Conservation (phyloP, 345 rosid species). For the Populus simonii region DNA sequence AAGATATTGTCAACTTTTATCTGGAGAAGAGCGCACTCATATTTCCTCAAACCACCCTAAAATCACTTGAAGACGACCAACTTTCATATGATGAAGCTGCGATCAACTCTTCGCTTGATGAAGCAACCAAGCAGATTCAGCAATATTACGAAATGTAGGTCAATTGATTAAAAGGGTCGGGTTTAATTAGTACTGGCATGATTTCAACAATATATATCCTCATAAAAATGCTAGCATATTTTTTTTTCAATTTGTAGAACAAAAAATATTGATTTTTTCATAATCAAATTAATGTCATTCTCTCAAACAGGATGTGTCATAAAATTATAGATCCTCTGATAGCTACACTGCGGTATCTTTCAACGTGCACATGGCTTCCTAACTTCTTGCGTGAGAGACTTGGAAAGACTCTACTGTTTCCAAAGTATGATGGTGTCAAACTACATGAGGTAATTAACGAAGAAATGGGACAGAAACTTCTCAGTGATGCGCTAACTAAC, state of each 20-base stretch:
- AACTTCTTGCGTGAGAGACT: background rate
- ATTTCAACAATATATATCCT: too few relatives aligned
- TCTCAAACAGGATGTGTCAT: too few relatives aligned
- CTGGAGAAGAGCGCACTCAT: background rate
- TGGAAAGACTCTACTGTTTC: background rate
- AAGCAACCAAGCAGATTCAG: background rate
- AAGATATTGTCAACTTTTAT: background rate
- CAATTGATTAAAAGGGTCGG: too few relatives aligned
- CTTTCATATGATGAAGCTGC: background rate
- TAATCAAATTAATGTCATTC: too few relatives aligned
- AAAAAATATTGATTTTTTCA: too few relatives aligned
- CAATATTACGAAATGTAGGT: background rate
- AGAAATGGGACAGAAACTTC: background rate
- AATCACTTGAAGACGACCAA: background rate
- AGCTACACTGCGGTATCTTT: too few relatives aligned
- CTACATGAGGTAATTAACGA: background rate
- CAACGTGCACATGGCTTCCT: background rate
- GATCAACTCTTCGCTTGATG: background rate
- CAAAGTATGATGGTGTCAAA: background rate
- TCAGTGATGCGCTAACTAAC: conserved; percentile 1
- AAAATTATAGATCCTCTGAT: too few relatives aligned
- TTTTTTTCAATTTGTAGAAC: too few relatives aligned
- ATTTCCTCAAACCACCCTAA: background rate
- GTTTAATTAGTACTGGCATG: too few relatives aligned
- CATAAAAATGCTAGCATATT: too few relatives aligned